Evolutionary conservation across 371 early-diverging fungal species (phyloP).

Genomic region (Mucor piriformis): DNA sequence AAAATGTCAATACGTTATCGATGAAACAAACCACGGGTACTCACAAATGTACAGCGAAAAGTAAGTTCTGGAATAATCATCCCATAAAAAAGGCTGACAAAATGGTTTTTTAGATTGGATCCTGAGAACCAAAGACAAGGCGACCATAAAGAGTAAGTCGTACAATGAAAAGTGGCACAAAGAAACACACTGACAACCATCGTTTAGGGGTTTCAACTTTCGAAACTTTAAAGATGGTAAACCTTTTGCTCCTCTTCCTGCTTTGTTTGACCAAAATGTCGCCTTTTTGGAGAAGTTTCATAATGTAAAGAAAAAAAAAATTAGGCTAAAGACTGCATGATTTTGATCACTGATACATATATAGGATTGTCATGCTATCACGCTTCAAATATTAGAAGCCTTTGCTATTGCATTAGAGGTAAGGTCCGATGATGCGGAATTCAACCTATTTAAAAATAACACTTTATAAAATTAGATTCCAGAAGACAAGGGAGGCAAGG

Average conservation of each 20-base stretch:
- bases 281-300: conserved; percentile 38
- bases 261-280: conserved; percentile 34
- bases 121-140: conserved; percentile 59
- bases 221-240: conserved; percentile 51
- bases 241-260: conserved; percentile 40
- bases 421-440: no score
- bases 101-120: conserved; percentile 40
- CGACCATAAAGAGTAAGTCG: conserved; percentile 66
- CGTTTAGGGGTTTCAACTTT: conserved; percentile 61
- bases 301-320: conserved; percentile 28
- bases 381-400: conserved; percentile 53
- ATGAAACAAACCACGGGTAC: conserved; percentile 48
- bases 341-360: background rate
- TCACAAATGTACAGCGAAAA: conserved; percentile 43
- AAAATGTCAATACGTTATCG: conserved; percentile 39
- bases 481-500: conserved; percentile 53
- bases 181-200: conserved; percentile 2
- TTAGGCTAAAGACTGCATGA: no score
- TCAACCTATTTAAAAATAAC: background rate
- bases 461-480: conserved; percentile 36
- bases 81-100: background rate
- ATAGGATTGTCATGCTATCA: conserved; percentile 53
- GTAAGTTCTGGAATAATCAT: conserved; percentile 23
- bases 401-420: conserved; percentile 63
- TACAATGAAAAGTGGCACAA: background rate